Conservation (phyloP, 441 rosid genomes). For the Gossypium schwendimanii region DNA sequence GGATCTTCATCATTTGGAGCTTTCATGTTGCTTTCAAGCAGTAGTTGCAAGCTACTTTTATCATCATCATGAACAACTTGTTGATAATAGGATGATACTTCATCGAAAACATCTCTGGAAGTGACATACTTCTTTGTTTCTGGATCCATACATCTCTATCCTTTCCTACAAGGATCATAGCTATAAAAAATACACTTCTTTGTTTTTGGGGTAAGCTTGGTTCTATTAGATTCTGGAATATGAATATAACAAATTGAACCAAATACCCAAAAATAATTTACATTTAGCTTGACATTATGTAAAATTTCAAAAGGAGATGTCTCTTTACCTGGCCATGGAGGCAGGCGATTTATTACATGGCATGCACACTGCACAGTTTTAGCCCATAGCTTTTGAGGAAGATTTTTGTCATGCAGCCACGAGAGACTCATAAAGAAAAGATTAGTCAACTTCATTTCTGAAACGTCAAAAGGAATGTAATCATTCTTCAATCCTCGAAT, state of each 20-base stretch:
- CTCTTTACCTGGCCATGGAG: neutral
- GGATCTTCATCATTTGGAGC: neutral
- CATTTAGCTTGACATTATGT: neutral
- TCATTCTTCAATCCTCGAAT: neutral
- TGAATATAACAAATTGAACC: neutral
- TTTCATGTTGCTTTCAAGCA: neutral
- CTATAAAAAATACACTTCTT: neutral
- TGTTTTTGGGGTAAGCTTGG: neutral
- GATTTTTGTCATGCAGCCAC: neutral
- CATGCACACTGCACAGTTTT: neutral
- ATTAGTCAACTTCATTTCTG: neutral
- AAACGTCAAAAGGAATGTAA: neutral
- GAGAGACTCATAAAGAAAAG: neutral
- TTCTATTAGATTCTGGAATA: neutral
- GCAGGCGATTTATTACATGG: neutral
- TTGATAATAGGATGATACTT: neutral
- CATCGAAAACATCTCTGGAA: neutral
- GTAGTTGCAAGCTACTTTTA: too few species aligned
- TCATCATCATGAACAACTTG: too few species aligned
- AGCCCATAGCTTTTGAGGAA: constrained; percentile 8
- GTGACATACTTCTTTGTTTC: neutral
- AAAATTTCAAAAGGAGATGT: constrained; percentile 8
- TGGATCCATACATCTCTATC: neutral
- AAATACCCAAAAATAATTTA: neutral
- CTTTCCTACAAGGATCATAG: neutral